Evolutionary conservation across 225 moss, liverwort and hornwort genomes (phyloP).

Genomic region (Takakia lepidozioides): DNA sequence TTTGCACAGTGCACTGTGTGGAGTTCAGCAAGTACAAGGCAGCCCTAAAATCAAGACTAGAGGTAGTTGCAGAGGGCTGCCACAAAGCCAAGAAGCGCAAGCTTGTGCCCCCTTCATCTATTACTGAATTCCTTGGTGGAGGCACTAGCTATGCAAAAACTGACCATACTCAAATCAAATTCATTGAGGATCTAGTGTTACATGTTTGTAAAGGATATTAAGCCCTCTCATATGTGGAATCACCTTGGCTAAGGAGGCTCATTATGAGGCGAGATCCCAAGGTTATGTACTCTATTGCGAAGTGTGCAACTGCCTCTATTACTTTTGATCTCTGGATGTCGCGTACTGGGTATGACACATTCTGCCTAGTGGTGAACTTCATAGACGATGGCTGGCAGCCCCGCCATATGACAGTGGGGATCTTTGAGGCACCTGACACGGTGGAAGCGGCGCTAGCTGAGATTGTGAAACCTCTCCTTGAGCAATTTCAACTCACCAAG

Average conservation of each 20-base stretch:
- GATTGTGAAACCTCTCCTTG: neutral
- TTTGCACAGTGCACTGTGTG: neutral
- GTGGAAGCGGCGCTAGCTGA: too few relatives aligned
- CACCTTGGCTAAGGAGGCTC: neutral
- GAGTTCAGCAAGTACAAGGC: neutral
- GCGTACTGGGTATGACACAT: neutral
- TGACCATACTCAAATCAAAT: too few relatives aligned
- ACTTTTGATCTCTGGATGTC: constrained; percentile 3
- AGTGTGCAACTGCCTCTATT: neutral
- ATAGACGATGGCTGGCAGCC: neutral
- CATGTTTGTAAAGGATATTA: neutral
- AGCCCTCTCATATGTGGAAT: neutral
- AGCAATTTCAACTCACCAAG: neutral
- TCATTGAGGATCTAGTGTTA: neutral
- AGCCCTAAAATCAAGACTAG: neutral
- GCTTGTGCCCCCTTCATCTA: neutral
- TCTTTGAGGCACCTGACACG: neutral
- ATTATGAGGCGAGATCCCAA: neutral
- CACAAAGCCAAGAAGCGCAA: neutral
- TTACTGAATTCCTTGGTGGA: neutral
- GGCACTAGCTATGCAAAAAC: too few relatives aligned
- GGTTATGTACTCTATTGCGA: neutral
- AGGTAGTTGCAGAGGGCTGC: neutral
- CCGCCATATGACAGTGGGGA: neutral
- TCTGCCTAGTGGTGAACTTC: neutral